These are phyloP conservation scores for Speleostelium caveatum DNA, from an alignment of 78 protist genomes.

Conservation along the genomic window DNA sequence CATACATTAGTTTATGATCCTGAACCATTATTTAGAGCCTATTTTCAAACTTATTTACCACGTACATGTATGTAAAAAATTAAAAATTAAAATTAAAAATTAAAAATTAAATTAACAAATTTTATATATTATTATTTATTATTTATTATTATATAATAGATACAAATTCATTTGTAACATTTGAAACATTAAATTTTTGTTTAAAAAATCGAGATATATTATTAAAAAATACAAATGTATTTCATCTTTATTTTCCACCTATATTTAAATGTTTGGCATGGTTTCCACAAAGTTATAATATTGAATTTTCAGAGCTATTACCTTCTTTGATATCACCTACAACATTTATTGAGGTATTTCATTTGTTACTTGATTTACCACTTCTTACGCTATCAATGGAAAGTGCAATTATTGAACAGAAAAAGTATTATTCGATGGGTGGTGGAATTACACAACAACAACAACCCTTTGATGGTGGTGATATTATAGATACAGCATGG, in stretches of 20 bases:
- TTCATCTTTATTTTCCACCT: slow-evolving; percentile 65
- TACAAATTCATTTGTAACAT: slow-evolving; percentile 62
- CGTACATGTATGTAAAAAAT: slow-evolving; percentile 34
- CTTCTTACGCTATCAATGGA: slow-evolving; percentile 72
- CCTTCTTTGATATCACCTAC: slow-evolving; percentile 62
- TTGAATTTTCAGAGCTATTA: slow-evolving; percentile 53
- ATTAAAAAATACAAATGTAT: slow-evolving; percentile 40
- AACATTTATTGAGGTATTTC: slow-evolving; percentile 71
- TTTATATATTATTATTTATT: background rate
- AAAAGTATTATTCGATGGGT: slow-evolving; percentile 18
- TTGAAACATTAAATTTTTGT: slow-evolving; percentile 67
- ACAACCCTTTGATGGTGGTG: background rate
- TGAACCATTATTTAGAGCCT: slow-evolving; percentile 73
- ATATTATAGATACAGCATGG: slow-evolving; percentile 57
- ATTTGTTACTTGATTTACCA: slow-evolving; percentile 72
- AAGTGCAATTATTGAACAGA: slow-evolving; percentile 44
- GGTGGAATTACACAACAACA: background rate
- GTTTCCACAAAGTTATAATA: slow-evolving; percentile 53
- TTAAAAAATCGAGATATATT: slow-evolving; percentile 31
- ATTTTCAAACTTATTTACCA: slow-evolving; percentile 69
- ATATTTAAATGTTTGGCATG: slow-evolving; percentile 78
- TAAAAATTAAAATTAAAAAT: background rate
- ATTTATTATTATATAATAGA: background rate
- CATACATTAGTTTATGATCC: slow-evolving; percentile 75
- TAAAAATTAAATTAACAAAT: background rate